Evolutionary conservation across 805 yeast species (phyloP).

Genomic region (Candida ponderosae): DNA sequence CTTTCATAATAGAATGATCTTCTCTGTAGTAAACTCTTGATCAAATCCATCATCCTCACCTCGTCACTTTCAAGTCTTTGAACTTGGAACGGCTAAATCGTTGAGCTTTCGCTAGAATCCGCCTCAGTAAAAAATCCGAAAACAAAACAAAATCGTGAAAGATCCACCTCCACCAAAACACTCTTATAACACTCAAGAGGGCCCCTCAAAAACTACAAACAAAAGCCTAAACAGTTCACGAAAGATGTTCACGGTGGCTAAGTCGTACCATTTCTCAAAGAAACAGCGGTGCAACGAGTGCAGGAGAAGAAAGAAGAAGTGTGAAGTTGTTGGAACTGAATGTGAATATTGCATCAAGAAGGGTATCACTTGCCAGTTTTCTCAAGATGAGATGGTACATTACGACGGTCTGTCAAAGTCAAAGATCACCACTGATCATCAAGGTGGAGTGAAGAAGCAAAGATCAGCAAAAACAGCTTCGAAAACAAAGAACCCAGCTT

Average conservation of each 20-base stretch:
- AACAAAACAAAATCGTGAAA: too few species aligned
- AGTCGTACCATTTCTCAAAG: neutral
- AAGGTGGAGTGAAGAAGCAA: neutral
- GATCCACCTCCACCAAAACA: too few species aligned
- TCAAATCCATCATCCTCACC: too few species aligned
- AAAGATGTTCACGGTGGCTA: neutral
- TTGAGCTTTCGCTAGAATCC: too few species aligned
- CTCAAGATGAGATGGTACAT: neutral
- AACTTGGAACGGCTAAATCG: too few species aligned
- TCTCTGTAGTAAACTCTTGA: too few species aligned
- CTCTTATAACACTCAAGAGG: too few species aligned
- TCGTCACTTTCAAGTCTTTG: too few species aligned
- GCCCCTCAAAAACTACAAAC: too few species aligned
- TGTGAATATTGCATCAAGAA: constrained; percentile 4
- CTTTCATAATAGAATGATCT: too few species aligned
- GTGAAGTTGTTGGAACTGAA: constrained; percentile 1
- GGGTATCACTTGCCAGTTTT: constrained; percentile 6
- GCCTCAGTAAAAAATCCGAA: too few species aligned
- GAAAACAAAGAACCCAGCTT: neutral
- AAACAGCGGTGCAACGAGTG: constrained; percentile 1
- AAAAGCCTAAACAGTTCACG: too few species aligned
- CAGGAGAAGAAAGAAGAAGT: constrained; percentile 9
- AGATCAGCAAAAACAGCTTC: neutral
- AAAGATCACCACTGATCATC: neutral
- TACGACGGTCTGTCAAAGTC: constrained; percentile 1